Percentiles rank a stretch among this genome's conserved stretches.
phyloP scores from a whole-genome alignment of 129 eudicot genomes.

The Cynara cardunculus region DNA sequence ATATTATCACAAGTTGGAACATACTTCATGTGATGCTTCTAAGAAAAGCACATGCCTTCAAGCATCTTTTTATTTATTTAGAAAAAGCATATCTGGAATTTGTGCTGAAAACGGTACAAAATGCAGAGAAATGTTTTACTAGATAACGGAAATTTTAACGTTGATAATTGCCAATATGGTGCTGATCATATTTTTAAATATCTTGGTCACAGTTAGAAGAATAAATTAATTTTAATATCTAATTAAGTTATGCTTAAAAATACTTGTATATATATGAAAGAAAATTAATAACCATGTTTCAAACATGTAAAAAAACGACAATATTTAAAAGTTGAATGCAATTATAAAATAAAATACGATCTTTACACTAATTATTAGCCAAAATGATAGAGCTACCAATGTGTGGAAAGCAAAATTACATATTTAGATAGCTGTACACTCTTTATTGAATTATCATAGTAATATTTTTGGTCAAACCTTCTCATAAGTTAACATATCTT shows the following conservation, averaged over 20 bases:
- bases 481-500: neutral
- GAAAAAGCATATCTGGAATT: too few relatives aligned
- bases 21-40: too few relatives aligned
- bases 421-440: neutral
- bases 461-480: neutral
- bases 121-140: neutral
- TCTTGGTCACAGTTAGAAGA: neutral
- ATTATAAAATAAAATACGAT: neutral
- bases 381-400: neutral
- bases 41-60: too few relatives aligned
- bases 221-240: neutral
- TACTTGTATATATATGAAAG: neutral
- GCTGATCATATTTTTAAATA: neutral
- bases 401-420: constrained; percentile 2
- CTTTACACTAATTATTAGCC: neutral
- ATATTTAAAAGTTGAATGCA: neutral
- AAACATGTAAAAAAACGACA: neutral
- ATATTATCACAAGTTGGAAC: too few relatives aligned
- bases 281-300: neutral
- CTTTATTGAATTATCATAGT: too few relatives aligned
- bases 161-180: neutral
- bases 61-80: too few relatives aligned
- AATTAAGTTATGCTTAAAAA: neutral
- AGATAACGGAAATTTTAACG: neutral
- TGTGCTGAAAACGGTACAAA: too few relatives aligned